Base-by-base conservation (phyloP, 2,329 filamentous ascomycete species). In the Tolypocladium ophioglossoides region DNA sequence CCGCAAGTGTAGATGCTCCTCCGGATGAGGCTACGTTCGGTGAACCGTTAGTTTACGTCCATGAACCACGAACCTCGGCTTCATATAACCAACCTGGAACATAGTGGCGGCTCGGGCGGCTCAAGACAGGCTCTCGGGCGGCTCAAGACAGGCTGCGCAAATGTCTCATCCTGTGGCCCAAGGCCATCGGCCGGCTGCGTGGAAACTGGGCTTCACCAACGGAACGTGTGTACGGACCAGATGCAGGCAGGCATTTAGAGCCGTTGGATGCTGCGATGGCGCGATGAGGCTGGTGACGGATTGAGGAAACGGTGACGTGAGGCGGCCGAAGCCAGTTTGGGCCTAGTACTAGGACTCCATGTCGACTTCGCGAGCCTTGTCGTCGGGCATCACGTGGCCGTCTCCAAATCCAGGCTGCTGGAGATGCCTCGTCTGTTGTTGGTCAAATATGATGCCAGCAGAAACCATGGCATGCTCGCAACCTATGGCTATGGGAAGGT, bases 1-100 rank as follows among this genome's bases (percentile, higher is more conserved):
- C 57, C 91, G 87, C 51, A 95, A 78, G 59, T 83, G 87, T 67
- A 95, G 88, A 58, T 81, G 80, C 67, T 91, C 85, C 67, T 84
- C 82, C 41, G 85, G 86, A 65, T 86, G 80, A 60, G 79, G 78
- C 80, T 84, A 63, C 20, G 24, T 10, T n/a, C 4, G 20, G 8
- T 5, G 7, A 18, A 18, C 12, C 24, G 30, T n/a, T 14, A 18
- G n/a, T 34, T 12, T 51, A n/a, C 38, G 22, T 20, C 22, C 22
- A 52, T 5, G 27, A 32, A 32, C 10, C 8, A 3, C 6, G 40
- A 12, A 34, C 8, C 38, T 20, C 38, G 38, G 27, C 4, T 3
- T 11, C 27, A 7, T 48, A 18, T 20, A 9, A 34, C 44, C 18
- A 34, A 61, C 60, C 44, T 56, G 57, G 55, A 60, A 61, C 58